Evolutionary conservation across 2,329 filamentous ascomycete species (phyloP).

Genomic region (Pezicula carpinea): DNA sequence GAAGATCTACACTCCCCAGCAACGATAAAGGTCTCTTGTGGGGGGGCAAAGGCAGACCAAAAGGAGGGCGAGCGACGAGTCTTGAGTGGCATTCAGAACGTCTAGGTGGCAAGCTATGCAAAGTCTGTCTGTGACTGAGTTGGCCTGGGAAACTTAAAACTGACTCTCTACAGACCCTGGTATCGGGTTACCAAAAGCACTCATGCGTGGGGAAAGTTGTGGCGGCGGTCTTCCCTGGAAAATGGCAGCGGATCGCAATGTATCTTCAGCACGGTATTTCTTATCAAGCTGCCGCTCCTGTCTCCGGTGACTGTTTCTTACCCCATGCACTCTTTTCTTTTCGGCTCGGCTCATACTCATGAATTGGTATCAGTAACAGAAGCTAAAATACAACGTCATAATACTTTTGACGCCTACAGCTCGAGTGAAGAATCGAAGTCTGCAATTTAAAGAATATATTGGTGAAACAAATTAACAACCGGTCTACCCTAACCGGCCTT

Average conservation of each 20-base stretch:
- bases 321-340: no score
- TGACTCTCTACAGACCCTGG: no score
- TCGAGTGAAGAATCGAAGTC: background rate
- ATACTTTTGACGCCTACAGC: background rate
- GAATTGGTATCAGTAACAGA: background rate
- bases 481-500: background rate
- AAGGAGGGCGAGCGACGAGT: slow-evolving; percentile 15
- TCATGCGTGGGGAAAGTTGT: no score
- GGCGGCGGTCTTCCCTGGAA: no score
- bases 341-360: background rate
- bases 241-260: no score
- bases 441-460: background rate
- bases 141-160: no score
- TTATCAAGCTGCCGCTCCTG: no score
- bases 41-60: slow-evolving; percentile 9
- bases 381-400: background rate
- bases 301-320: no score
- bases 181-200: no score
- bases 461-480: background rate
- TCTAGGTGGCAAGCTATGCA: slow-evolving; percentile 4
- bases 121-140: slow-evolving; percentile 1
- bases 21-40: slow-evolving; percentile 19
- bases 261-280: no score
- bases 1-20: slow-evolving; percentile 38
- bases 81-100: slow-evolving; percentile 21